A percentile compares a stretch with the other conserved stretches of the same genome.
Conservation (phyloP, 495 filamentous ascomycete species). For the Trichocladium antarcticum region DNA sequence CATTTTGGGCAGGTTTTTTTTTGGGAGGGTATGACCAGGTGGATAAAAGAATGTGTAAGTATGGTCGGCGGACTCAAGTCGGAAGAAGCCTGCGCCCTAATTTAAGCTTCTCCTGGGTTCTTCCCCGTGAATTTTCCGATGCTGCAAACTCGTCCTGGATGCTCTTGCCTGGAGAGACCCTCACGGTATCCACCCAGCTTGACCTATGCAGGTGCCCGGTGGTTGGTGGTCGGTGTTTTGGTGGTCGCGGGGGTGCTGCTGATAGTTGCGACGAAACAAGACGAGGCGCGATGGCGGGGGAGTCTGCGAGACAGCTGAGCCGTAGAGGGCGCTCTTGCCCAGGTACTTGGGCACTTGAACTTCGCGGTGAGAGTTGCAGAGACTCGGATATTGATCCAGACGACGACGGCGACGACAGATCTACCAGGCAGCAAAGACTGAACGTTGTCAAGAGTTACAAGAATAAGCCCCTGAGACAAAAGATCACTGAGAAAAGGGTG, state of each 20-base stretch:
- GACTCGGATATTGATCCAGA: too few relatives aligned
- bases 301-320: too few relatives aligned
- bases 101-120: conserved; percentile 1
- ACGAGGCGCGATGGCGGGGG: neutral
- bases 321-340: too few relatives aligned
- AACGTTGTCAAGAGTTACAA: too few relatives aligned
- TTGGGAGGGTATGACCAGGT: neutral
- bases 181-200: conserved; percentile 4
- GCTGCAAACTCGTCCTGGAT: neutral
- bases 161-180: neutral
- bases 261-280: neutral
- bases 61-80: too few relatives aligned
- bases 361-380: too few relatives aligned
- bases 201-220: too few relatives aligned
- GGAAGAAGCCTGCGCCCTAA: neutral
- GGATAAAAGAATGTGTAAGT: too few relatives aligned
- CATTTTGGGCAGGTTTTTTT: conserved; percentile 6
- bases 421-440: too few relatives aligned
- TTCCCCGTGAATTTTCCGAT: conserved; percentile 2
- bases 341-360: too few relatives aligned
- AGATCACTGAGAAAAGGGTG: neutral
- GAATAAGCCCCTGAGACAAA: neutral
- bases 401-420: too few relatives aligned
- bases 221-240: too few relatives aligned
- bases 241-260: neutral